phyloP scores from a whole-genome alignment of 2,329 filamentous ascomycete genomes.

The Didymella glomerata region DNA sequence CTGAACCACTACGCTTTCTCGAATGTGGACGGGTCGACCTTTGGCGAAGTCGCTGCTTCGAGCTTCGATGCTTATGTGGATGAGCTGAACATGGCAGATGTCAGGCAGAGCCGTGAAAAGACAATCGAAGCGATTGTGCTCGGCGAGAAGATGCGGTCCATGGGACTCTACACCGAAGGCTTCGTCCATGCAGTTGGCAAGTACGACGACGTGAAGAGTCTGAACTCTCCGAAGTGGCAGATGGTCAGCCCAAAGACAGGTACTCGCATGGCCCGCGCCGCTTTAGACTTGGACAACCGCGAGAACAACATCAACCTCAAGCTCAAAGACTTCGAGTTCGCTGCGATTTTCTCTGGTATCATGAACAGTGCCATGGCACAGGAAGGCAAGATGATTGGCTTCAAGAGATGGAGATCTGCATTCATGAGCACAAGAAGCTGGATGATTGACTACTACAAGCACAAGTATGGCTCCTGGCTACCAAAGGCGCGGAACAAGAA shows the following conservation, averaged over 20 bases:
- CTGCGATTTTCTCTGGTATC: slow-evolving; percentile 85
- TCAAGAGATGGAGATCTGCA: slow-evolving; percentile 81
- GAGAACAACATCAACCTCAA: slow-evolving; percentile 74
- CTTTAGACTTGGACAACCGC: slow-evolving; percentile 78
- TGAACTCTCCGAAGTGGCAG: slow-evolving; percentile 73
- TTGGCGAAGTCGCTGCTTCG: slow-evolving; percentile 67
- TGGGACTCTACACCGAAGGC: slow-evolving; percentile 85
- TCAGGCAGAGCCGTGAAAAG: slow-evolving; percentile 83
- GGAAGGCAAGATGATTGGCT: slow-evolving; percentile 80
- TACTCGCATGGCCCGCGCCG: slow-evolving; percentile 81
- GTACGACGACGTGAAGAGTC: slow-evolving; percentile 73
- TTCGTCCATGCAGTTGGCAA: slow-evolving; percentile 93
- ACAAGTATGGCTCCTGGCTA: slow-evolving; percentile 79
- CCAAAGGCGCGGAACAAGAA: slow-evolving; percentile 92
- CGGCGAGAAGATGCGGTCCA: slow-evolving; percentile 84
- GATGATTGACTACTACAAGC: slow-evolving; percentile 73
- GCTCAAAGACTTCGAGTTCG: slow-evolving; percentile 90
- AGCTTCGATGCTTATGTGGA: slow-evolving; percentile 80
- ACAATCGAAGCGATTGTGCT: slow-evolving; percentile 89
- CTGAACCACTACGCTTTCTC: slow-evolving; percentile 67
- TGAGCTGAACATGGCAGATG: slow-evolving; percentile 78
- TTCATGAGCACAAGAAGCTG: slow-evolving; percentile 80
- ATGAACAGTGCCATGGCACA: slow-evolving; percentile 81
- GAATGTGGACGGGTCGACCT: slow-evolving; percentile 70
- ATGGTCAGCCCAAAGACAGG: slow-evolving; percentile 75